Evolutionary conservation across 2,329 filamentous ascomycete species (phyloP).

Genomic region (Biscogniauxia sp.): DNA sequence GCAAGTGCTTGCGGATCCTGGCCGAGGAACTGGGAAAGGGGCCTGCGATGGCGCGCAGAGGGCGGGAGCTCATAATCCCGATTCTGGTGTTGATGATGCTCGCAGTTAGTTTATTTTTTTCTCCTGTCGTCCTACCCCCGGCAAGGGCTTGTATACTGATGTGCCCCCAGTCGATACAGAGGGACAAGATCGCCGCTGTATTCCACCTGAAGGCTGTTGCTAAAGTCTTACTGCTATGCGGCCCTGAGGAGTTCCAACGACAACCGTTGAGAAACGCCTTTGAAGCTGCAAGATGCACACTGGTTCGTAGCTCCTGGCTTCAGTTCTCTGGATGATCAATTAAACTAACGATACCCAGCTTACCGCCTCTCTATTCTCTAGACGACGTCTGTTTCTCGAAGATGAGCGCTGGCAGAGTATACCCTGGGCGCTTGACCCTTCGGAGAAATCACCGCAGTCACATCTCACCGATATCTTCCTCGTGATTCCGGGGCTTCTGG

Average conservation of each 20-base stretch:
- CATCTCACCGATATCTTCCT: slow-evolving; percentile 16
- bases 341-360: slow-evolving; percentile 12
- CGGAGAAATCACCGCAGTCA: slow-evolving; percentile 16
- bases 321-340: background rate
- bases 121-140: background rate
- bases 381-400: slow-evolving; percentile 17
- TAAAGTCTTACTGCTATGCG: slow-evolving; percentile 14
- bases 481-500: slow-evolving; percentile 17
- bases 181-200: slow-evolving; percentile 13
- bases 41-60: no score
- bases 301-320: slow-evolving; percentile 6
- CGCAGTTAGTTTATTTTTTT: no score
- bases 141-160: slow-evolving; percentile 4
- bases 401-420: slow-evolving; percentile 14
- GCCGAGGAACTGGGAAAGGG: no score
- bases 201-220: slow-evolving; percentile 16
- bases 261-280: slow-evolving; percentile 19
- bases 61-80: no score
- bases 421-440: slow-evolving; percentile 15
- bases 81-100: no score
- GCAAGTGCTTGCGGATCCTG: no score
- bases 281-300: slow-evolving; percentile 19
- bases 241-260: slow-evolving; percentile 16
- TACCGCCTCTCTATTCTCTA: slow-evolving; percentile 15
- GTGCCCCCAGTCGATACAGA: slow-evolving; percentile 7